phyloP scores from a whole-genome alignment of 495 filamentous ascomycete genomes.

The Bryoglossum gracile region DNA sequence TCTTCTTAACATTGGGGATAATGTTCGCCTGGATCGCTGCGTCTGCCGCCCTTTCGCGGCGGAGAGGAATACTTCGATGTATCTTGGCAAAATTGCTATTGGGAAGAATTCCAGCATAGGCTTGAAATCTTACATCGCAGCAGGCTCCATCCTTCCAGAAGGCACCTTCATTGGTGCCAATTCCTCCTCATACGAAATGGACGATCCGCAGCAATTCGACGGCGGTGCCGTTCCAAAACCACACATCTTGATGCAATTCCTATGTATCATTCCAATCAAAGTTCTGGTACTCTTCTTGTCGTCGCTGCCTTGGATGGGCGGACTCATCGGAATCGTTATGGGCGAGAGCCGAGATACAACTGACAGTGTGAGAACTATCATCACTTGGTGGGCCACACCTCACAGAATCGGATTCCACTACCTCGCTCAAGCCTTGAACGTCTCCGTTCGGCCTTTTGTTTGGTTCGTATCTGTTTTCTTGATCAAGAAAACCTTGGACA shows the following conservation, averaged over 20 bases:
- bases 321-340: conserved; percentile 32
- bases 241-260: conserved; percentile 3
- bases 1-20: conserved; percentile 36
- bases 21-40: conserved; percentile 31
- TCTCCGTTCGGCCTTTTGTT: conserved; percentile 31
- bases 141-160: conserved; percentile 34
- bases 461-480: conserved; percentile 28
- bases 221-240: conserved; percentile 27
- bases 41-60: conserved; percentile 37
- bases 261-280: conserved; percentile 28
- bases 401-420: conserved; percentile 35
- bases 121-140: conserved; percentile 32
- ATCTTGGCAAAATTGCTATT: conserved; percentile 35
- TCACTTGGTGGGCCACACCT: conserved; percentile 34
- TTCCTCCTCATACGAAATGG: conserved; percentile 39
- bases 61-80: conserved; percentile 42
- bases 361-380: conserved; percentile 26
- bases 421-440: conserved; percentile 28
- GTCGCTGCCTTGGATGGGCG: conserved; percentile 34
- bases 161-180: conserved; percentile 39
- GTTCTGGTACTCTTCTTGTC: conserved; percentile 25
- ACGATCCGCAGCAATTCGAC: conserved; percentile 33
- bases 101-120: conserved; percentile 32
- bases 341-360: conserved; percentile 12
- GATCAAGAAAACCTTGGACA: conserved; percentile 7